phyloP scores from a whole-genome alignment of 306 rosid species.

The Urtica urens region DNA sequence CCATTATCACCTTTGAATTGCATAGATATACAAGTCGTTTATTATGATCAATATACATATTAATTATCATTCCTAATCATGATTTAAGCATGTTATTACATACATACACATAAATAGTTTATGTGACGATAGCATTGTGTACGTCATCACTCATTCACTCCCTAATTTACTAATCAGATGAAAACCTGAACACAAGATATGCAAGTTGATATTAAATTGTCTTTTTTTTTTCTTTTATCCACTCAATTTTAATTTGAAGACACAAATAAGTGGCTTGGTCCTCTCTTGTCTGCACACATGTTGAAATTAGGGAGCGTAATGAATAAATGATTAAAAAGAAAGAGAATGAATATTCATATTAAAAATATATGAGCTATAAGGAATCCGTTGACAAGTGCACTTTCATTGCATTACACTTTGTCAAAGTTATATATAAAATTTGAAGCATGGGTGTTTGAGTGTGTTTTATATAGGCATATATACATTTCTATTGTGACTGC shows the following conservation, averaged over 20 bases:
- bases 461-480: neutral
- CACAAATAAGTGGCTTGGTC: slow-evolving; percentile 10
- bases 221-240: neutral
- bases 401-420: neutral
- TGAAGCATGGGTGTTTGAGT: neutral
- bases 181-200: neutral
- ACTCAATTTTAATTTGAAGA: slow-evolving; percentile 1
- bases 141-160: too few relatives aligned
- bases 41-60: too few relatives aligned
- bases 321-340: neutral
- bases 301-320: too few relatives aligned
- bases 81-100: too few relatives aligned
- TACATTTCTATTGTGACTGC: too few relatives aligned
- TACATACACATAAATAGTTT: too few relatives aligned
- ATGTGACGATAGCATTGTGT: too few relatives aligned
- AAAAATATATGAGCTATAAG: slow-evolving; percentile 5
- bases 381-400: slow-evolving; percentile 13
- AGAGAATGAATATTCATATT: neutral
- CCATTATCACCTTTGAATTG: too few relatives aligned
- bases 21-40: too few relatives aligned
- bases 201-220: neutral
- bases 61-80: too few relatives aligned
- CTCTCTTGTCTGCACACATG: neutral
- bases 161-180: too few relatives aligned
- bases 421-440: neutral